Evolutionary conservation across 2,329 filamentous ascomycete species (phyloP), one percentile per base, ranked within the genome.

Genomic region (Ophiostoma montium): DNA sequence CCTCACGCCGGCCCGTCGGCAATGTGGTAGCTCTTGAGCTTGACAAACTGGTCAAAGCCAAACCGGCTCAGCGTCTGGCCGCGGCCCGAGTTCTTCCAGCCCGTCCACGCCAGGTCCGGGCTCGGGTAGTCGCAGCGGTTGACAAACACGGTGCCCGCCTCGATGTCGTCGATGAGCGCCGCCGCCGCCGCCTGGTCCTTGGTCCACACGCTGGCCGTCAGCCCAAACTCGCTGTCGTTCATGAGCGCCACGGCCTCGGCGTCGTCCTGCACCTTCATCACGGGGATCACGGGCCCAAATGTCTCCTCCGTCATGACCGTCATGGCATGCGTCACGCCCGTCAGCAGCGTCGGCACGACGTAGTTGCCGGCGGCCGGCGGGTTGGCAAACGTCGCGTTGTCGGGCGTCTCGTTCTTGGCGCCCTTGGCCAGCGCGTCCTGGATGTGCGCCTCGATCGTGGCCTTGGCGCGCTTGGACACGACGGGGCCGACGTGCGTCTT

Each of bases 201-300:
- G 51, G 88, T 95, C 90, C 90, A 96, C 59, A 96, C 88, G 60
- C 87, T 94, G n/a, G 89, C 90, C 3, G 90, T 95, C 53, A 96
- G 72, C 5, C 90, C 90, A 62, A 94, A 94, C 56, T 94, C 82
- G 67, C 86, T 92, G 63, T 95, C 88, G 59, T 95, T 95, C 88
- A 96, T 95, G 46, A 90, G 68, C 56, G 71, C 68, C 53, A 95
- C 68, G 2, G 90, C 90, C 65, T 95, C 87, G 16, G 76, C 76
- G 59, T 95, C 90, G 57, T 71, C 71, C 60, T 78, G 78, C 53
- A 95, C 89, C 64, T 85, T 86, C 80, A 90, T 86, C 16, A 95
- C 78, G 1, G 89, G 84, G 57, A 96, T 90, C 16, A 95, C 79
- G 1, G 90, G 90, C 0, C 90, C 90, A 61, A 96, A 96, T 0